Base-by-base conservation (phyloP, 1,284 basidiomycete species). In the Moesziomyces parantarcticus region DNA sequence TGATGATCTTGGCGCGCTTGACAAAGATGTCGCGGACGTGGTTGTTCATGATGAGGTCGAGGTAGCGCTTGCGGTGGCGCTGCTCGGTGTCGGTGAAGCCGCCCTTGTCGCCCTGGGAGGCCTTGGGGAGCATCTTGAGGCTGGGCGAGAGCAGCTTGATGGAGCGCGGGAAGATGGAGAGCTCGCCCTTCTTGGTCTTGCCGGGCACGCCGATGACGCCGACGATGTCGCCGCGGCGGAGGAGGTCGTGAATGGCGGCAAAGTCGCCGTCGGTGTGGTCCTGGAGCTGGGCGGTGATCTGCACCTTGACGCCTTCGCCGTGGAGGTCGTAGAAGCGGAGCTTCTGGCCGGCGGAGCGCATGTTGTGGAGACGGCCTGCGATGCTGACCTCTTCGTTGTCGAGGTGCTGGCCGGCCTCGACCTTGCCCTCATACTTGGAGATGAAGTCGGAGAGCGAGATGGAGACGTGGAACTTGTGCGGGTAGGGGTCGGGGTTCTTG, bases 21-120 rank as follows among this genome's bases (percentile, higher is more conserved):
- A 97, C 87, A 85, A 99, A 99, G 74, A 96, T 90, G 75, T 91
- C 90, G 76, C 97, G 91, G 18, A 94, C 94, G 77, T 90, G 88
- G 54, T 92, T 90, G 86, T 93, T 97, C 86, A 99, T 89, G 86
- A 99, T 97, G 76, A 99, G 89, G 86, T 99, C 96, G 69, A 99
- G 90, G 88, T 99, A 98, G 60, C 96, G 91, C 91, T 98, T 99
- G 86, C 97, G 90, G 88, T 98, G 97, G 58, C 96, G 91, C 53
- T 92, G 94, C 86, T 99, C 96, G 84, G 94, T 92, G 86, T 99
- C 96, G 52, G 80, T 83, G 58, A 83, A 80, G 23, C 82, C 73
- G 89, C 89, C 18, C 92, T 94, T 61, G 92, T 77, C 57, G 32
- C 60, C 62, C 58, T 80, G 65, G 26, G 76, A 62, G 3, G 77